Evolutionary conservation across 202 grass and related monocot genomes (phyloP), one percentile per base, ranked within the genome.

Genomic region (Setaria viridis): DNA sequence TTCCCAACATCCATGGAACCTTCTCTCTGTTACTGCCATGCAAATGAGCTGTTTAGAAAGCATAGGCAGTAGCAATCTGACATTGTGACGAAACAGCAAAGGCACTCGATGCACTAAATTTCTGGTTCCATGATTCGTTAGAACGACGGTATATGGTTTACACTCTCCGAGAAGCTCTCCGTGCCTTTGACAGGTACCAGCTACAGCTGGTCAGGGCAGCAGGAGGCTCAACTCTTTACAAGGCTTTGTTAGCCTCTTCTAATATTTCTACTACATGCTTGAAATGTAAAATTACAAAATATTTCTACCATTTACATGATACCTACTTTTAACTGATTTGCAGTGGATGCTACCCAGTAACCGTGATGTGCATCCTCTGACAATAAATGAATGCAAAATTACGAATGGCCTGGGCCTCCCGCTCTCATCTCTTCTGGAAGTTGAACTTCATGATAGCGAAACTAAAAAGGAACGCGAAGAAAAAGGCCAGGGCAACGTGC

Each of bases 391-490:
- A 78, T 50, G 37, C 58, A 47, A 85, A 89, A 89, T 70, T 37
- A 87, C 56, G 49, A 75, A 39, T 6, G 33, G 50, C 33, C 16
- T 56, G 69, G 17, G 2, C 5, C 21, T 65, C 39, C 54, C 11
- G 4, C 37, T 17, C 54, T 91, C 67, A 97, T 93, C 94, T 90
- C 70, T 67, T 97, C 75, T 97, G 94, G 85, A 94, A 97, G 76
- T 97, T 97, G 63, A 97, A 90, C 64, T 85, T 91, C 87, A 91
- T 91, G 78, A 97, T 97, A 10, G 89, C 87, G 11, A 91, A 93
- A 51, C 87, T 90, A 71, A 97, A 97, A 65, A 90, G 54, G 86
- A 90, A 97, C 13, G 89, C 85, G 14, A 97, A 97, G 3, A 90
- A 11, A n/a, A 91, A 7, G 37, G 76, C 30, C 66, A 90, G 88